Percentiles rank a stretch among this genome's conserved stretches.
phyloP scores from a whole-genome alignment of 2,329 filamentous ascomycete genomes.

The Penicillium sp. region DNA sequence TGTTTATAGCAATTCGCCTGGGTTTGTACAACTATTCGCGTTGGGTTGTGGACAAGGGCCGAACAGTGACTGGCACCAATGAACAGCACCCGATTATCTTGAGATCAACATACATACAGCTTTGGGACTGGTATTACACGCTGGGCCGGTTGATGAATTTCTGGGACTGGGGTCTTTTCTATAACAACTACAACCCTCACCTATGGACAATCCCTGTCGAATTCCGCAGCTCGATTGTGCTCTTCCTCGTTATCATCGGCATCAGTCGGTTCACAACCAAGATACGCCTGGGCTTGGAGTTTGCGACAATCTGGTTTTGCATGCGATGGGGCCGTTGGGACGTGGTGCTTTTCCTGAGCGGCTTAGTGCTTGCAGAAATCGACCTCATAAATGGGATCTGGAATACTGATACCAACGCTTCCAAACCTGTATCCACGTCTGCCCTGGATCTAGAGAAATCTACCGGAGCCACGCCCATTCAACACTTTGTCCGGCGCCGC shows the following conservation, averaged over 20 bases:
- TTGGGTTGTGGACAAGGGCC: slow-evolving; percentile 31
- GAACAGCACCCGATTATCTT: slow-evolving; percentile 42
- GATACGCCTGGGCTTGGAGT: slow-evolving; percentile 32
- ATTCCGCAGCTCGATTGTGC: slow-evolving; percentile 42
- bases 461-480: slow-evolving; percentile 13
- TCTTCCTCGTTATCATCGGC: slow-evolving; percentile 40
- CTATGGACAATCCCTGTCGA: slow-evolving; percentile 47
- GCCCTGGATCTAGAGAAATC: slow-evolving; percentile 28
- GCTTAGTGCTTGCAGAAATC: slow-evolving; percentile 42
- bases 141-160: slow-evolving; percentile 33
- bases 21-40: slow-evolving; percentile 39
- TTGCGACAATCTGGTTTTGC: slow-evolving; percentile 34
- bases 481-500: slow-evolving; percentile 20
- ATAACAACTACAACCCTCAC: slow-evolving; percentile 44
- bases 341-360: slow-evolving; percentile 38
- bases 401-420: slow-evolving; percentile 9
- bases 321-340: slow-evolving; percentile 43
- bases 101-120: slow-evolving; percentile 29
- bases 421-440: slow-evolving; percentile 17
- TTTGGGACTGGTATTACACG: slow-evolving; percentile 34
- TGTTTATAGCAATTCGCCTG: slow-evolving; percentile 40
- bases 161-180: slow-evolving; percentile 37
- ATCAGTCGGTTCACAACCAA: slow-evolving; percentile 33
- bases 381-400: slow-evolving; percentile 39
- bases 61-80: slow-evolving; percentile 37